phyloP scores from a whole-genome alignment of 169 alveolate genomes.

The Plasmodium inui region DNA sequence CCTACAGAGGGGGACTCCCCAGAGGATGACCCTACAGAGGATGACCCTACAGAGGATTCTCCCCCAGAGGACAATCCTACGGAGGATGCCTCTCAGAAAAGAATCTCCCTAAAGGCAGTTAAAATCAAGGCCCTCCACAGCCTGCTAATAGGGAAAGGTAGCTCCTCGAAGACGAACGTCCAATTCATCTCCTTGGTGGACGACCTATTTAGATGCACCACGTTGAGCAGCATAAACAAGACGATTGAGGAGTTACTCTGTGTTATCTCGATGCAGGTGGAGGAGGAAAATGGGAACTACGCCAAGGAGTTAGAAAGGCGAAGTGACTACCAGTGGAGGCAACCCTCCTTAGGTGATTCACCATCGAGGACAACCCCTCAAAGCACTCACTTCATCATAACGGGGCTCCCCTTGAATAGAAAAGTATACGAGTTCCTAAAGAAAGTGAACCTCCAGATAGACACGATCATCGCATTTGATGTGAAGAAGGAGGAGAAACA shows the following conservation, averaged over 20 bases:
- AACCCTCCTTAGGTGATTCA: background rate
- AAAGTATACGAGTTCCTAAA: slow-evolving; percentile 22
- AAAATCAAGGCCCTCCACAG: slow-evolving; percentile 40
- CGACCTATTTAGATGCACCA: background rate
- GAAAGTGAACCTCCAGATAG: slow-evolving; percentile 27
- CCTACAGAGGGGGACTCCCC: background rate
- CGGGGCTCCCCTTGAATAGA: slow-evolving; percentile 40
- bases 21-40: background rate
- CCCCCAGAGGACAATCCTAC: background rate
- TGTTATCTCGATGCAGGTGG: background rate
- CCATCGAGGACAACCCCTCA: background rate
- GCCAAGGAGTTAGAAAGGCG: background rate
- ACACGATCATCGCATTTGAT: slow-evolving; percentile 20
- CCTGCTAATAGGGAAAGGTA: slow-evolving; percentile 15
- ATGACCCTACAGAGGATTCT: background rate
- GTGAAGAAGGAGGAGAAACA: background rate
- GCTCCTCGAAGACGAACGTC: background rate
- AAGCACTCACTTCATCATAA: slow-evolving; percentile 9
- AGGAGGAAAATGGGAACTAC: slow-evolving; percentile 1
- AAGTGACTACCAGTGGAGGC: background rate
- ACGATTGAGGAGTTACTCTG: background rate
- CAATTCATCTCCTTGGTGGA: background rate
- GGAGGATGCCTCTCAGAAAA: background rate
- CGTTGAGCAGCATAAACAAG: background rate
- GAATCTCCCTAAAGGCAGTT: background rate